Base-by-base conservation (phyloP, 2,329 filamentous ascomycete genomes). In the Chalaropsis ovoidea region DNA sequence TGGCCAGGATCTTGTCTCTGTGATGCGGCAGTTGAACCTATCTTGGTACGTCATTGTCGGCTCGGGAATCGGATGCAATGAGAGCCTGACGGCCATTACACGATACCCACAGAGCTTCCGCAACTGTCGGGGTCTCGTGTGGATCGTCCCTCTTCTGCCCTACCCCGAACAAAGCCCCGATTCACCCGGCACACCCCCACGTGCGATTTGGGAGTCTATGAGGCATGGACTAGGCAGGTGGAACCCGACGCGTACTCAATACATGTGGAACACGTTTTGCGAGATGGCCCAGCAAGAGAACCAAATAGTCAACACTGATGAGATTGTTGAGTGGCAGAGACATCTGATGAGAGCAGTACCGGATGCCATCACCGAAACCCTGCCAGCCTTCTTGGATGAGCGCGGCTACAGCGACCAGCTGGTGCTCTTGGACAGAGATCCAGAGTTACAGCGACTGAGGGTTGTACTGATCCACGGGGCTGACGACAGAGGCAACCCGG, bases 21-120 rank as follows among this genome's bases (percentile, higher is more conserved):
- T 63, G 5, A 19, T 63, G 27, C 22, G 15, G 15, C n/a, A 27
- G 17, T 13, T 65, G 41, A 43, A 60, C 24, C 63, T 65, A 17
- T 24, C n/a, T 27, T 42, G 56, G 41, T 65, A 47, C 22, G 54
- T 65, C 3, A 27, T 65, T 13, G 63, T 60, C 15, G 41, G 63
- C 63, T 65, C 63, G 6, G 63, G 63, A 7, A 65, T 65, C 63
- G 63, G 63, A 42, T 65, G 63, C 41, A 65, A 65, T 27, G 63
- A 65, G 27, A 61, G 63, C 19, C 52, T 65, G 1, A 22, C 43
- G 22, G 43, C 63, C 0, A 10, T 61, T 19, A 65, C 56, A 10
- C 63, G 56, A 35, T 45, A 49, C 54, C 54, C 52, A 45, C 15
- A 60, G 27, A 39, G 19, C 10, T 61, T 65, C 41, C 54, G n/a